phyloP scores from a whole-genome alignment of 1,284 basidiomycete species.

The Apiotrichum gamsii region DNA sequence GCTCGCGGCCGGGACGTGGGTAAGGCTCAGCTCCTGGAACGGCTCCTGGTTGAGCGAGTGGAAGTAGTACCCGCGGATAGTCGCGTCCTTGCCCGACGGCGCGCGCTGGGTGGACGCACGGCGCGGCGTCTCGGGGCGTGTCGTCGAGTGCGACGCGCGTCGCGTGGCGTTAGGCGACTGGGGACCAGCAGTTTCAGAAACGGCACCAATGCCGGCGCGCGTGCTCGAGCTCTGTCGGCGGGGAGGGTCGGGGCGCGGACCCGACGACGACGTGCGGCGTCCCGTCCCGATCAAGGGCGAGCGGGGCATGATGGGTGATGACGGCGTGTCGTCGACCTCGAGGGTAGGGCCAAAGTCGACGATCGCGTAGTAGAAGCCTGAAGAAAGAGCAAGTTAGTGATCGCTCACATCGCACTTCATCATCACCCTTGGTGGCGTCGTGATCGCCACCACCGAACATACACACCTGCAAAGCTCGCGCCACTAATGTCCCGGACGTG shows the following conservation, averaged over 20 bases:
- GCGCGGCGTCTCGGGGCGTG: constrained; percentile 13
- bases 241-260: constrained; percentile 14
- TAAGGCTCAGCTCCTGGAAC: constrained; percentile 50
- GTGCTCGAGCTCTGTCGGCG: constrained; percentile 12
- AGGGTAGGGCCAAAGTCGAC: constrained; percentile 41
- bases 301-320: constrained; percentile 22
- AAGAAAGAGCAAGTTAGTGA: constrained; percentile 3
- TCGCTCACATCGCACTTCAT: not conserved
- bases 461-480: constrained; percentile 84
- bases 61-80: constrained; percentile 67
- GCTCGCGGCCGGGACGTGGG: constrained; percentile 42
- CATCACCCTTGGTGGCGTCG: no score
- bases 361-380: constrained; percentile 72
- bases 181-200: no score
- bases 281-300: constrained; percentile 13
- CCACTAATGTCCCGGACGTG: constrained; percentile 89
- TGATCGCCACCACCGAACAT: no score
- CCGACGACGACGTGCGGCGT: constrained; percentile 9
- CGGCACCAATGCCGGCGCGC: not conserved
- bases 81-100: constrained; percentile 30
- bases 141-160: no score
- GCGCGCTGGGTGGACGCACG: constrained; percentile 19
- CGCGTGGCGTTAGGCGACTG: no score
- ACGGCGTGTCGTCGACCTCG: constrained; percentile 18
- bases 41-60: constrained; percentile 55